Conservation (phyloP, 2,329 filamentous ascomycete species). For the Ophiostoma tasmaniense region DNA sequence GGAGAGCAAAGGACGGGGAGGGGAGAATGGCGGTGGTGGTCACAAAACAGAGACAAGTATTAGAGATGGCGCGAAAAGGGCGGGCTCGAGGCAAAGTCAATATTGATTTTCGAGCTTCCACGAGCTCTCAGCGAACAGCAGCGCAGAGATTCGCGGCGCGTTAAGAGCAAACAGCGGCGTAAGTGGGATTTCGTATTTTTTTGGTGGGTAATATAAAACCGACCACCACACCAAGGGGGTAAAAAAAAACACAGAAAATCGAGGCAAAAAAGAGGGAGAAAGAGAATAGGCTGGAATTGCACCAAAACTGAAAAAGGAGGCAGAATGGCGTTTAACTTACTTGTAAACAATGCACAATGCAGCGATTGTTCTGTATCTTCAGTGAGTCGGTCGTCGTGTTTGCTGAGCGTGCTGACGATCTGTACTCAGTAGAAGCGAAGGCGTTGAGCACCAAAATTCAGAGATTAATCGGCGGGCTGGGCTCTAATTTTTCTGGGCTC, state of each 20-base stretch:
- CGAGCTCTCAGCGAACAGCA: slow-evolving; percentile 5
- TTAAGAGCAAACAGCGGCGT: background rate
- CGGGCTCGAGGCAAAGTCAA: slow-evolving; percentile 14
- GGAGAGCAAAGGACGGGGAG: background rate
- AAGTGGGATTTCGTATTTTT: slow-evolving; percentile 8
- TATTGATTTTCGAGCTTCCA: slow-evolving; percentile 17
- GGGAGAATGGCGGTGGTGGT: slow-evolving; percentile 2
- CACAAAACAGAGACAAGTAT: background rate
- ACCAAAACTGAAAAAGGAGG: no score
- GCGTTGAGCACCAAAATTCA: background rate
- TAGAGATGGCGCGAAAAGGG: slow-evolving; percentile 6
- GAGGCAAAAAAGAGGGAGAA: background rate
- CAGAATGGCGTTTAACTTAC: background rate
- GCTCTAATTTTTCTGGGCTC: background rate
- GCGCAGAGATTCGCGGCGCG: background rate
- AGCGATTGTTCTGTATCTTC: background rate
- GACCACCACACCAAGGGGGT: slow-evolving; percentile 3
- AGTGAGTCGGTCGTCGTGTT: background rate
- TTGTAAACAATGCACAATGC: background rate
- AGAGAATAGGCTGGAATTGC: background rate
- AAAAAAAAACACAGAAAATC: background rate
- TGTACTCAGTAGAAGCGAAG: background rate
- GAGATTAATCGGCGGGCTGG: slow-evolving; percentile 3
- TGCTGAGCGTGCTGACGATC: slow-evolving; percentile 2
- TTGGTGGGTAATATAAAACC: slow-evolving; percentile 6